Evolutionary conservation across 441 rosid species (phyloP), one percentile per base, ranked within the genome.

Genomic region (Rhodomyrtus psidioides): DNA sequence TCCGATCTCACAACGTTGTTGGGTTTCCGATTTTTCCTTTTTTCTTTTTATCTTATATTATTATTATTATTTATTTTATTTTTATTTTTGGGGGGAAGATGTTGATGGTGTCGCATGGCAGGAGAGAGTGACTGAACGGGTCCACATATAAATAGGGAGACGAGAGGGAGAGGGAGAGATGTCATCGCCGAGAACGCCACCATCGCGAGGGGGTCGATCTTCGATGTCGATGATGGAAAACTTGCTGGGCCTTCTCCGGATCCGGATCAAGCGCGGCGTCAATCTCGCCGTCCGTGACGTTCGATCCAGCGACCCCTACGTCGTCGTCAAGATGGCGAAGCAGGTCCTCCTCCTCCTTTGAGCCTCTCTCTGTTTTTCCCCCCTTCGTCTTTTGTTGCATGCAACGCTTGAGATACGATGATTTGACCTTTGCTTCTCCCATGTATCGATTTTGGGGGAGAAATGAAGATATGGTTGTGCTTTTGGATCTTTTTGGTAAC

Each of bases 231-330:
- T 93, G 54, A 94, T 95, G 96, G 97, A 95, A 21, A 84, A 58
- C 85, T 93, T 97, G 57, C 28, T 97, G 85, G 99, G 98, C 2
- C 93, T 97, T 83, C 96, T 97, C 21, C 87, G 98, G 84, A 91
- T 97, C 87, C 96, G 93, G 27, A 91, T 97, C 88, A 92, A 90
- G 87, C 95, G 96, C 39, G 99, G 98, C 58, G 90, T 94, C 53
- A 95, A 96, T 89, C 97, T 97, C 53, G 99, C 98, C 84, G 96
- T 97, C 81, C 98, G 99, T 26, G 98, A 97, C 82, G 94, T 97
- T 81, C 92, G 93, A 46, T 95, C 94, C 86, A 97, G 99, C 87
- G 99, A 97, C 86, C 99, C 99, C 74, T 97, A 97, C 86, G 93
- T 95, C 79, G 93, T 96, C 55, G 91, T 95, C 90, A 93, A 92